These are phyloP conservation scores for Sugiyamaella sp. DNA, from an alignment of 1,139 yeast species.

Conservation along the genomic window DNA sequence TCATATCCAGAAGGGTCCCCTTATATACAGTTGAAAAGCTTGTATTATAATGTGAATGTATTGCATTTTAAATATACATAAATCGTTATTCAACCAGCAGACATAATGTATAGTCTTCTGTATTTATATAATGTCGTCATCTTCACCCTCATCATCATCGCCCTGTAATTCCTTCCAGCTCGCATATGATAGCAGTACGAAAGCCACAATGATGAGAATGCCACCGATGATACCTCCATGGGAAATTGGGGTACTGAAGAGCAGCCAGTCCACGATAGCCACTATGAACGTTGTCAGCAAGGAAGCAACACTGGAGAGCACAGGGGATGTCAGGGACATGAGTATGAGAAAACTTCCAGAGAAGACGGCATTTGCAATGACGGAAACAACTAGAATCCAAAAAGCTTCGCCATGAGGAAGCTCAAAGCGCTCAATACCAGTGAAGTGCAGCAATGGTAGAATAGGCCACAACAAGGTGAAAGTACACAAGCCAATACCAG, in stretches of 20 bases:
- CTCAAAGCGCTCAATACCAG: constrained; percentile 62
- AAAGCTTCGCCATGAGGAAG: constrained; percentile 52
- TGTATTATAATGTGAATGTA: constrained; percentile 27
- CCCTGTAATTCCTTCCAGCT: constrained; percentile 72
- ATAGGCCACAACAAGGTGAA: constrained; percentile 53
- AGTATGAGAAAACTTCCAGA: constrained; percentile 74
- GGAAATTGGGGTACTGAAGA: constrained; percentile 57
- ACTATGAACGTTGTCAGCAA: constrained; percentile 77
- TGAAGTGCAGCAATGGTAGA: constrained; percentile 54
- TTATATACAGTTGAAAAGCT: constrained; percentile 37
- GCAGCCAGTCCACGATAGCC: constrained; percentile 73
- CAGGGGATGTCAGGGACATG: constrained; percentile 86
- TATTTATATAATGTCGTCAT: constrained; percentile 18
- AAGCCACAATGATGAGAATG: constrained; percentile 58
- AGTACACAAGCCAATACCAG: constrained; percentile 64
- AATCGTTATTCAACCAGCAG: too few relatives aligned
- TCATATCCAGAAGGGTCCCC: constrained; percentile 34
- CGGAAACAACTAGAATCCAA: constrained; percentile 49
- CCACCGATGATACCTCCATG: constrained; percentile 47
- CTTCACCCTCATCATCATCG: constrained; percentile 37
- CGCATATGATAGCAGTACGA: constrained; percentile 67
- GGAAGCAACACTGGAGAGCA: constrained; percentile 80
- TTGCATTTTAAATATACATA: constrained; percentile 9
- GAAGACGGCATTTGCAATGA: constrained; percentile 65
- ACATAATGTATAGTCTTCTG: too few relatives aligned